Conservation (phyloP, 2,329 filamentous ascomycete genomes). For the Aureobasidium mangrovei region DNA sequence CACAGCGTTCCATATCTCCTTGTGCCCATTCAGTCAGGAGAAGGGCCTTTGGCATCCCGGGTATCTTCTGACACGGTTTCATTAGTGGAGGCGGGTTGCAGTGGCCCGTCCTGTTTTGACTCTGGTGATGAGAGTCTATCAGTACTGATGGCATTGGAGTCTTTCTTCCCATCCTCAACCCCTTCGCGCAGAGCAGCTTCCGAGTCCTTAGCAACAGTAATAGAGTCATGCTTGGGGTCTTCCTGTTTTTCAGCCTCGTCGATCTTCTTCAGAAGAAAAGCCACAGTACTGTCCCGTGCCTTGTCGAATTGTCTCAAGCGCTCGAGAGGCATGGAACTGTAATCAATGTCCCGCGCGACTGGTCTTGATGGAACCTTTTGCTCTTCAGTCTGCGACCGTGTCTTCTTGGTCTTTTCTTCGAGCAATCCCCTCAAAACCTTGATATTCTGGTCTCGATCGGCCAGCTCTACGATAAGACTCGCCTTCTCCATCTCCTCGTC, state of each 20-base stretch:
- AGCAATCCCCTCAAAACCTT: conserved; percentile 38
- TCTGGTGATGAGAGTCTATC: too few relatives aligned
- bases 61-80: too few relatives aligned
- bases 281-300: conserved; percentile 45
- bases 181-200: too few relatives aligned
- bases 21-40: too few relatives aligned
- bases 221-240: too few relatives aligned
- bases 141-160: too few relatives aligned
- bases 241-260: conserved; percentile 39
- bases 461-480: conserved; percentile 33
- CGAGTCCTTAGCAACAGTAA: too few relatives aligned
- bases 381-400: conserved; percentile 14
- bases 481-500: conserved; percentile 27
- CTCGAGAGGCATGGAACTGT: conserved; percentile 34
- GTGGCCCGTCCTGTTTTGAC: too few relatives aligned
- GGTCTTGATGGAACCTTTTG: conserved; percentile 18
- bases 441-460: conserved; percentile 41
- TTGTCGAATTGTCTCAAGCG: conserved; percentile 37
- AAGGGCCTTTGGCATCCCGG: too few relatives aligned
- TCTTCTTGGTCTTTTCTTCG: conserved; percentile 34
- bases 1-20: too few relatives aligned
- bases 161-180: too few relatives aligned
- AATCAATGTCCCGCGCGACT: conserved; percentile 26
- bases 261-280: conserved; percentile 45
- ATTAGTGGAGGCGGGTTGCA: too few relatives aligned